These are phyloP conservation scores for Penicillium digitatum DNA, from an alignment of 2,329 filamentous ascomycete genomes.

Conservation along the genomic window DNA sequence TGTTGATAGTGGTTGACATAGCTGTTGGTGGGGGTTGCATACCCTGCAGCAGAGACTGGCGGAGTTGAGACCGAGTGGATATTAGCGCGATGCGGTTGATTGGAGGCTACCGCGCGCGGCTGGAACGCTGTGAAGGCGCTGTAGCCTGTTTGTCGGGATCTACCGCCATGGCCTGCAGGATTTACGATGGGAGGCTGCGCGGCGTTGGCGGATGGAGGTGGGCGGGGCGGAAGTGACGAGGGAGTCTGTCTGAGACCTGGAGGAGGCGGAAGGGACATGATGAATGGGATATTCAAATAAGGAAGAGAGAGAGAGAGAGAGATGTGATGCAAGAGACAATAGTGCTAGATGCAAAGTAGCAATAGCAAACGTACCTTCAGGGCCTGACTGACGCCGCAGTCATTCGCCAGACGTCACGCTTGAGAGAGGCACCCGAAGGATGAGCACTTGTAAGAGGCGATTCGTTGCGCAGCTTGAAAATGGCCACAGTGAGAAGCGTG, in stretches of 20 bases:
- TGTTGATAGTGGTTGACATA: slow-evolving; percentile 45
- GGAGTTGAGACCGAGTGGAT: slow-evolving; percentile 38
- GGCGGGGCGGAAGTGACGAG: slow-evolving; percentile 71
- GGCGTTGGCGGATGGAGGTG: slow-evolving; percentile 55
- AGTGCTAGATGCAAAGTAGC: slow-evolving; percentile 31
- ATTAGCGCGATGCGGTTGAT: slow-evolving; percentile 38
- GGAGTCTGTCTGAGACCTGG: slow-evolving; percentile 61
- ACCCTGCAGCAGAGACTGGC: slow-evolving; percentile 33
- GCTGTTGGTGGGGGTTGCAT: slow-evolving; percentile 38
- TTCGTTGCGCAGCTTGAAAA: neutral
- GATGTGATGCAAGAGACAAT: slow-evolving; percentile 20
- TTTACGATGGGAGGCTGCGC: slow-evolving; percentile 38
- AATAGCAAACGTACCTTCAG: slow-evolving; percentile 44
- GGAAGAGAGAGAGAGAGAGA: slow-evolving; percentile 1
- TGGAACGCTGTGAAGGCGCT: slow-evolving; percentile 55
- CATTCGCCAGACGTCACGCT: slow-evolving; percentile 36
- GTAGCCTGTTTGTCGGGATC: slow-evolving; percentile 31
- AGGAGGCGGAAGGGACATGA: slow-evolving; percentile 82
- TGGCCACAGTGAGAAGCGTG: neutral
- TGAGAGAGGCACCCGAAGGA: slow-evolving; percentile 21
- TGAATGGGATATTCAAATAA: slow-evolving; percentile 44
- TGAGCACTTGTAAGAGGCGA: neutral
- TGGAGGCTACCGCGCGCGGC: slow-evolving; percentile 55
- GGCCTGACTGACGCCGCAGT: slow-evolving; percentile 35
- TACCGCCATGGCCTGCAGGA: slow-evolving; percentile 32